Evolutionary conservation across 306 rosid genomes (phyloP).

Genomic region (Acmispon strigosus): DNA sequence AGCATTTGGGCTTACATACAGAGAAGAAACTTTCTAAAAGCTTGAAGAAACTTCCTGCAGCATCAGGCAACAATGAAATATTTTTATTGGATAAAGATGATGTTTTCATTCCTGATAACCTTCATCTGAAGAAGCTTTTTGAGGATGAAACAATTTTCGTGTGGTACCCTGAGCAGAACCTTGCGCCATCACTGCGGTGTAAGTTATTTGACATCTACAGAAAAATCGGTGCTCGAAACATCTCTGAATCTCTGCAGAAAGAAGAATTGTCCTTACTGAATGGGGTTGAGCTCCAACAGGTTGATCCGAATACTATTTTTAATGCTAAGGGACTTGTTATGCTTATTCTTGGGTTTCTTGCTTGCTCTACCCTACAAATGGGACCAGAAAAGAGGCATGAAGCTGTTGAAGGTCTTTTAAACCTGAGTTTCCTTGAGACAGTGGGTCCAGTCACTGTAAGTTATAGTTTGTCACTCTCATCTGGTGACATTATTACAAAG

Average conservation of each 20-base stretch:
- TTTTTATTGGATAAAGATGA: constrained; percentile 37
- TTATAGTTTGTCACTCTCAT: constrained; percentile 36
- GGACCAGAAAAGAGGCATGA: constrained; percentile 45
- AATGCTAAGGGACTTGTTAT: constrained; percentile 38
- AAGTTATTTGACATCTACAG: constrained; percentile 39
- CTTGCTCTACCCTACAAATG: constrained; percentile 45
- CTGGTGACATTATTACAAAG: constrained; percentile 26
- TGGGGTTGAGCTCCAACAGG: constrained; percentile 6
- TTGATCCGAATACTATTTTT: constrained; percentile 18
- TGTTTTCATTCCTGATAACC: constrained; percentile 62
- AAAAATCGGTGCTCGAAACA: constrained; percentile 47
- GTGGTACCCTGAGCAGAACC: constrained; percentile 54
- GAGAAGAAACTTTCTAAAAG: constrained; percentile 27
- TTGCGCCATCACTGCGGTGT: constrained; percentile 26
- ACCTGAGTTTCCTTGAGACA: constrained; percentile 35
- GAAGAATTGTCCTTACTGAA: constrained; percentile 24
- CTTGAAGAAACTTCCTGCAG: constrained; percentile 50
- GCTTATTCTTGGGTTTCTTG: constrained; percentile 64
- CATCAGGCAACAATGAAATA: constrained; percentile 27
- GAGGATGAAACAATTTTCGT: constrained; percentile 43
- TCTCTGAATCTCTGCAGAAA: constrained; percentile 46
- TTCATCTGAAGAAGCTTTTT: constrained; percentile 54
- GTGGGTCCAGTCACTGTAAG: constrained; percentile 34
- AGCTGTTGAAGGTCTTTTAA: constrained; percentile 41
- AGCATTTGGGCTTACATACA: constrained; percentile 18